Conservation (phyloP, 2,329 filamentous ascomycete species). For the Beauveria australis region DNA sequence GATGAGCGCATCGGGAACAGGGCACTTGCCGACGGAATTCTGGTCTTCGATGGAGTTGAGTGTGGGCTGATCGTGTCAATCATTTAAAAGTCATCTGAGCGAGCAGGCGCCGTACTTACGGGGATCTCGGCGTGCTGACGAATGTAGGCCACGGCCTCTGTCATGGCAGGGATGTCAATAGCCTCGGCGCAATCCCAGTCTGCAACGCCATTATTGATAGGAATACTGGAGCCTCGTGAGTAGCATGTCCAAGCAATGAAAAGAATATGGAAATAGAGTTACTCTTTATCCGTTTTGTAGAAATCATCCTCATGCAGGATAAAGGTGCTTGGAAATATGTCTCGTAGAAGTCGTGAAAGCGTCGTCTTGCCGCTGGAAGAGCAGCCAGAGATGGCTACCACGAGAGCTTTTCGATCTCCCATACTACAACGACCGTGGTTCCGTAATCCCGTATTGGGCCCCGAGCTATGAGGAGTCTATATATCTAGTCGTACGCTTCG, state of each 20-base stretch:
- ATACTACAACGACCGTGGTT: conserved; percentile 17
- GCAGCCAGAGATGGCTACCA: conserved; percentile 79
- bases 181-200: conserved; percentile 91
- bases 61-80: conserved; percentile 17
- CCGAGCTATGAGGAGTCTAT: background rate
- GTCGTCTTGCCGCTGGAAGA: conserved; percentile 96
- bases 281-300: conserved; percentile 73
- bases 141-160: conserved; percentile 61
- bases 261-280: background rate
- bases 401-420: conserved; percentile 40
- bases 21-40: conserved; percentile 50
- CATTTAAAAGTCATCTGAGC: background rate
- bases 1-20: conserved; percentile 41
- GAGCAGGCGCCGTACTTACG: conserved; percentile 31
- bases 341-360: conserved; percentile 72
- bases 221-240: conserved; percentile 26
- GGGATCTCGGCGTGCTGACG: conserved; percentile 57
- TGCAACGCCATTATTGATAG: conserved; percentile 51
- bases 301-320: conserved; percentile 97
- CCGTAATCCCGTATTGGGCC: background rate
- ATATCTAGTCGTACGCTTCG: background rate
- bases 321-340: conserved; percentile 69
- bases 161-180: conserved; percentile 63
- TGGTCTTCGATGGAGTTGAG: conserved; percentile 44
- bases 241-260: conserved; percentile 4